Conservation (phyloP, 2,329 filamentous ascomycete species). For the Penicillium sclerotigenum region DNA sequence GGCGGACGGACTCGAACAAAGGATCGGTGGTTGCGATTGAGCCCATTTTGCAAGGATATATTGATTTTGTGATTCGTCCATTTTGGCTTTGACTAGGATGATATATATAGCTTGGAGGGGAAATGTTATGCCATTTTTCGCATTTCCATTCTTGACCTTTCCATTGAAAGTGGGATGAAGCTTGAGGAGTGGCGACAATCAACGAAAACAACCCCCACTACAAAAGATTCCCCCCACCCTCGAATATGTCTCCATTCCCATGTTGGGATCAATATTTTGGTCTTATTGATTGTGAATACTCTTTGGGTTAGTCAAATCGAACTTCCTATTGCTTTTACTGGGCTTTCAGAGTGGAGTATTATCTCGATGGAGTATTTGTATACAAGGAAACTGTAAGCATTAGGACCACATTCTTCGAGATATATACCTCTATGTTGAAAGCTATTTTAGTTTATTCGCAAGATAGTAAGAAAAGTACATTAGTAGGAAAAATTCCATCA, state of each 20-base stretch:
- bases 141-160: neutral
- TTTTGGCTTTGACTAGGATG: neutral
- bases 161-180: neutral
- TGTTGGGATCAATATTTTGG: neutral
- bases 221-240: neutral
- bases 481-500: no score
- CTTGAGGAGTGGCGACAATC: neutral
- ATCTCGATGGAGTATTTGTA: no score
- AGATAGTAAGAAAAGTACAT: no score
- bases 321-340: neutral
- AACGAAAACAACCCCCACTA: neutral
- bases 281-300: neutral
- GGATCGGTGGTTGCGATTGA: conserved; percentile 22
- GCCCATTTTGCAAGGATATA: conserved; percentile 18
- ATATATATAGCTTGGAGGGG: neutral
- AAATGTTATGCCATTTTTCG: neutral
- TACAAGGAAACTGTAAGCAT: no score
- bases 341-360: no score
- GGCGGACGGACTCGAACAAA: conserved; percentile 37
- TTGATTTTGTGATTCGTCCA: neutral
- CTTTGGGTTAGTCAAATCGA: neutral
- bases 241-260: neutral
- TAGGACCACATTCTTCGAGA: no score
- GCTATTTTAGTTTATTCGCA: no score
- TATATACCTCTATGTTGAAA: no score